These are phyloP conservation scores for Globisporangium spiculum DNA, from an alignment of 352 stramenopile species.

Conservation along the genomic window DNA sequence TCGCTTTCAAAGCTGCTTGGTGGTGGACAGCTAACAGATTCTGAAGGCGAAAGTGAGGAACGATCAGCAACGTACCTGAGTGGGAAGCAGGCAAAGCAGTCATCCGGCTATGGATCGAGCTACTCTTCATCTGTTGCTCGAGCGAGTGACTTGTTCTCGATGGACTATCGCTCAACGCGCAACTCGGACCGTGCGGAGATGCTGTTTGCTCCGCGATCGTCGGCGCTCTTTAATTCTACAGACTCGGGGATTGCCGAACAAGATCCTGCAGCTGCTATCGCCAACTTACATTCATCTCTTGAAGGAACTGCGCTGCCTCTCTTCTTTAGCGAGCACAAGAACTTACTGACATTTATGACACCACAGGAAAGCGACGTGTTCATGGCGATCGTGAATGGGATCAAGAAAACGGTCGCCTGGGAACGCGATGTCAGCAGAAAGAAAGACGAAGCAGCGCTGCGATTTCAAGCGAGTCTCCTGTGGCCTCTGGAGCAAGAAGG, in stretches of 20 bases:
- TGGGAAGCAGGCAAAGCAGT: slow-evolving; percentile 27
- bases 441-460: slow-evolving; percentile 73
- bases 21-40: neutral
- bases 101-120: slow-evolving; percentile 10
- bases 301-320: slow-evolving; percentile 35
- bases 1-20: slow-evolving; percentile 48
- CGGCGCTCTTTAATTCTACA: neutral
- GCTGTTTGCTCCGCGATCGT: slow-evolving; percentile 40
- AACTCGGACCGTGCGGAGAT: slow-evolving; percentile 50
- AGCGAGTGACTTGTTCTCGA: slow-evolving; percentile 73
- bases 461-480: slow-evolving; percentile 66
- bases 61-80: slow-evolving; percentile 39
- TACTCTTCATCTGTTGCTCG: slow-evolving; percentile 18
- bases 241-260: neutral
- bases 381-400: slow-evolving; percentile 41
- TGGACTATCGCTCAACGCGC: slow-evolving; percentile 39
- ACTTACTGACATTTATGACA: slow-evolving; percentile 51
- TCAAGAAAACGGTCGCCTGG: slow-evolving; percentile 61
- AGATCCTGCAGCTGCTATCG: neutral
- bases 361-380: slow-evolving; percentile 40
- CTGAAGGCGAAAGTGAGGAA: slow-evolving; percentile 21
- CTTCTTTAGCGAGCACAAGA: slow-evolving; percentile 63
- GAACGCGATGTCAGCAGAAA: slow-evolving; percentile 43
- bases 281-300: slow-evolving; percentile 11
- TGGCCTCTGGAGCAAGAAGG: slow-evolving; percentile 42